phyloP scores from a whole-genome alignment of 768 basidiomycete genomes.

The Lactifluus echinatus region DNA sequence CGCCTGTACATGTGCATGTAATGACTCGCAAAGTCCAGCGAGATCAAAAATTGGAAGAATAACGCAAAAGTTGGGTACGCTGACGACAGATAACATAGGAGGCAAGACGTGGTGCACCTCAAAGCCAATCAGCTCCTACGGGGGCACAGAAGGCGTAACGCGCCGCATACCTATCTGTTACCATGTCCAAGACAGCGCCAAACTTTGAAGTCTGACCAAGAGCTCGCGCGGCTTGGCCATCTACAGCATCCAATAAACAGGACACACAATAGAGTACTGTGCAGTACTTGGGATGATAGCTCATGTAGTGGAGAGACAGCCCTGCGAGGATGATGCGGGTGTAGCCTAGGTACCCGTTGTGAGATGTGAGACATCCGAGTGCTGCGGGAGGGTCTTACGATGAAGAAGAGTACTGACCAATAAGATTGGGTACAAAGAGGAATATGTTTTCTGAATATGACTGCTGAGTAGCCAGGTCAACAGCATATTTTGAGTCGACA shows the following conservation, averaged over 20 bases:
- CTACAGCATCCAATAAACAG: constrained; percentile 89
- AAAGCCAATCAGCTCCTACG: neutral
- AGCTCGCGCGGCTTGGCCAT: constrained; percentile 85
- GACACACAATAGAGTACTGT: constrained; percentile 85
- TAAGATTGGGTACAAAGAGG: constrained; percentile 93
- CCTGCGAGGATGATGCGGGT: constrained; percentile 85
- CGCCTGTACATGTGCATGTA: constrained; percentile 99
- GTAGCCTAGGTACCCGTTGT: constrained; percentile 52
- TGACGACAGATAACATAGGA: constrained; percentile 87
- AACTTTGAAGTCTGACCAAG: constrained; percentile 92
- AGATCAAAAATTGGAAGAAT: constrained; percentile 89
- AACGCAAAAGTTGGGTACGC: constrained; percentile 83
- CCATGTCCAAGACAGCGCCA: constrained; percentile 98
- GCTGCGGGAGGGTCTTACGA: constrained; percentile 1
- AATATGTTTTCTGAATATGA: constrained; percentile 93
- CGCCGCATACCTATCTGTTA: constrained; percentile 79
- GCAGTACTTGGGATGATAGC: constrained; percentile 87
- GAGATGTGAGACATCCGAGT: neutral
- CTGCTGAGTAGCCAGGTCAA: constrained; percentile 81
- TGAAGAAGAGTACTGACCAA: constrained; percentile 47
- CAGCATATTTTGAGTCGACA: constrained; percentile 77
- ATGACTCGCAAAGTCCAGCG: constrained; percentile 95
- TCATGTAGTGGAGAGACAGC: constrained; percentile 86
- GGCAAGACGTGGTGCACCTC: constrained; percentile 93
- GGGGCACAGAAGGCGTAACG: neutral